Evolutionary conservation across 2,329 filamentous ascomycete species (phyloP).

Genomic region (Teratosphaeria epicoccoides): DNA sequence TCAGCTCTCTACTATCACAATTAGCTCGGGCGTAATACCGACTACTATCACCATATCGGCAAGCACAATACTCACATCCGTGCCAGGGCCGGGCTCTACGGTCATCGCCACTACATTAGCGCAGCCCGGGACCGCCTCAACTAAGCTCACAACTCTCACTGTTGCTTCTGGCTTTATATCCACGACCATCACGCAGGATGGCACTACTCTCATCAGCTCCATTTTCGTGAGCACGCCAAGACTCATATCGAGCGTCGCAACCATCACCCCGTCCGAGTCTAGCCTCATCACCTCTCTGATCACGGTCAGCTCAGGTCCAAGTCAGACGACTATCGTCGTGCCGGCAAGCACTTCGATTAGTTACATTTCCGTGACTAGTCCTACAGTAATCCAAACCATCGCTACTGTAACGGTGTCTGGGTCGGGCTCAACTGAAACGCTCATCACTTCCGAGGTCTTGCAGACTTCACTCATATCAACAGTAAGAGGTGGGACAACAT

Average conservation of each 20-base stretch:
- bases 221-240: background rate
- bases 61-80: background rate
- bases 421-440: background rate
- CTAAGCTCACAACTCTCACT: background rate
- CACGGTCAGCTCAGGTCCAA: background rate
- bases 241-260: background rate
- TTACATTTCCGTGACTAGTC: background rate
- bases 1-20: background rate
- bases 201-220: background rate
- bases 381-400: background rate
- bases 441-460: background rate
- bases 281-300: background rate
- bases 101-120: background rate
- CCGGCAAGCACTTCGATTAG: background rate
- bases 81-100: background rate
- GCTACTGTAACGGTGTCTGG: background rate
- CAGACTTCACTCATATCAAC: background rate
- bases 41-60: background rate
- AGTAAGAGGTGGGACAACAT: constrained; percentile 1
- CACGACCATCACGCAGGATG: background rate
- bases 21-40: background rate
- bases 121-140: background rate
- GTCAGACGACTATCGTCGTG: background rate
- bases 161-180: background rate
- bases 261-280: background rate